Conservation (phyloP, 768 basidiomycete genomes). For the Leucocoprinus birnbaumii region DNA sequence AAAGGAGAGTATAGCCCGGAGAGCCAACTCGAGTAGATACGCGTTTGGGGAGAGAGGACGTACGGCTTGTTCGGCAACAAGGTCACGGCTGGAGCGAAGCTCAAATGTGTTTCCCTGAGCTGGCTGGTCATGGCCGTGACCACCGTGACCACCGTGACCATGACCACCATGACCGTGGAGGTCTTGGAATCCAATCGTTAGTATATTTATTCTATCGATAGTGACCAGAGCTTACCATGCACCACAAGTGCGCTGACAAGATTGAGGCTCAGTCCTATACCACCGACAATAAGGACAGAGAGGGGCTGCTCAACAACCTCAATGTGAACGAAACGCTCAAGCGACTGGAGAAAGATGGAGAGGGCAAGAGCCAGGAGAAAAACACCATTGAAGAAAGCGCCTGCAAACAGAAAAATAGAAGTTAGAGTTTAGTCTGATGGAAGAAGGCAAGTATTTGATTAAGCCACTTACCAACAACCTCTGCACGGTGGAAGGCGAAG, state of each 20-base stretch:
- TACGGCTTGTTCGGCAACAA: no score
- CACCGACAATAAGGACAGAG: constrained; percentile 46
- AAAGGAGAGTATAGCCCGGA: no score
- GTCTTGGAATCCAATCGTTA: constrained; percentile 19
- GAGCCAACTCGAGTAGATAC: no score
- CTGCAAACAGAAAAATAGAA: constrained; percentile 19
- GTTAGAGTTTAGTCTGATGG: constrained; percentile 1
- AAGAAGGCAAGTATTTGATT: no score
- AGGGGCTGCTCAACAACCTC: constrained; percentile 40
- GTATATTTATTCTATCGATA: not conserved
- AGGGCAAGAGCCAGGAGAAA: constrained; percentile 51
- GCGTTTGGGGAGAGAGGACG: no score
- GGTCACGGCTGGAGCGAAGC: no score
- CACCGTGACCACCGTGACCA: constrained; percentile 38
- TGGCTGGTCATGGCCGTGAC: constrained; percentile 31
- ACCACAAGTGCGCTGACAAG: constrained; percentile 44
- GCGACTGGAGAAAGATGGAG: constrained; percentile 49
- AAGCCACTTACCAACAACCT: constrained; percentile 49
- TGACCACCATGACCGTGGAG: constrained; percentile 41
- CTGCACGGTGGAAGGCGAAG: constrained; percentile 54
- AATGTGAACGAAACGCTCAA: constrained; percentile 50
- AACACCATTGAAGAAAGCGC: constrained; percentile 53
- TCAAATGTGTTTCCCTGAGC: constrained; percentile 12
- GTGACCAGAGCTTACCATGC: constrained; percentile 33
- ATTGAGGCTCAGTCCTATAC: constrained; percentile 44